These are phyloP conservation scores for Verticillium longisporum DNA, from an alignment of 2,329 filamentous ascomycete genomes.

Conservation along the genomic window DNA sequence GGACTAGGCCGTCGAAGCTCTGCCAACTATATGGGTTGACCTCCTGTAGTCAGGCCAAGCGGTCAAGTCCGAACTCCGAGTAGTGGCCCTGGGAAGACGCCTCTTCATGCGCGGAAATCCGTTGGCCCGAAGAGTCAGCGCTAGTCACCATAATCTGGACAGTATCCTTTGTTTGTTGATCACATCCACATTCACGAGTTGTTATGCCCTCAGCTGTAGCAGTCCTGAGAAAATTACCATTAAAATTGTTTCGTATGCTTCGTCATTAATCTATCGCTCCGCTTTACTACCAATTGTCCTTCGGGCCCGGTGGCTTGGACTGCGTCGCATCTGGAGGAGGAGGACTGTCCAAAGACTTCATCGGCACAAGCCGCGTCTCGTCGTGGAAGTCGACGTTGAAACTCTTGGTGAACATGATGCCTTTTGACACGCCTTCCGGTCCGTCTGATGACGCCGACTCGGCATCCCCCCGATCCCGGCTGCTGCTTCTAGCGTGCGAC, in stretches of 20 bases:
- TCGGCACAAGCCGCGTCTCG: not conserved
- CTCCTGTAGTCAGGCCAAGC: no score
- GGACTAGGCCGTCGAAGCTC: no score
- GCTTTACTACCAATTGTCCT: not conserved
- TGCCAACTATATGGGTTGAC: no score
- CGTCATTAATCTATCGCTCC: not conserved
- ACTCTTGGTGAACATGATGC: slow-evolving; percentile 29
- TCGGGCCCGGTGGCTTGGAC: not conserved
- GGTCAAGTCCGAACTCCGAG: no score
- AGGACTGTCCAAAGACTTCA: not conserved
- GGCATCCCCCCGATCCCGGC: not conserved
- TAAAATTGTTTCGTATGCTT: not conserved
- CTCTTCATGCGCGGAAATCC: no score
- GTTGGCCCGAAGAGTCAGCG: no score
- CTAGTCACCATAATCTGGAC: no score
- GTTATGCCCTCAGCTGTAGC: no score
- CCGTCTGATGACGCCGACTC: slow-evolving; percentile 24
- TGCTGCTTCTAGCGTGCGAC: slow-evolving; percentile 10
- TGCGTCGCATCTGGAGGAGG: not conserved
- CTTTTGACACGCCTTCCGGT: slow-evolving; percentile 31
- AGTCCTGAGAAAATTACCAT: not conserved
- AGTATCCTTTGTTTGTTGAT: no score
- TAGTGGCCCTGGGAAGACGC: no score
- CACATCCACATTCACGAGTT: no score
- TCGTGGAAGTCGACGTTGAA: slow-evolving; percentile 17